Evolutionary conservation across 148 eudicot genomes (phyloP), one percentile per base, ranked within the genome.

Genomic region (Fallopia convolvulus): DNA sequence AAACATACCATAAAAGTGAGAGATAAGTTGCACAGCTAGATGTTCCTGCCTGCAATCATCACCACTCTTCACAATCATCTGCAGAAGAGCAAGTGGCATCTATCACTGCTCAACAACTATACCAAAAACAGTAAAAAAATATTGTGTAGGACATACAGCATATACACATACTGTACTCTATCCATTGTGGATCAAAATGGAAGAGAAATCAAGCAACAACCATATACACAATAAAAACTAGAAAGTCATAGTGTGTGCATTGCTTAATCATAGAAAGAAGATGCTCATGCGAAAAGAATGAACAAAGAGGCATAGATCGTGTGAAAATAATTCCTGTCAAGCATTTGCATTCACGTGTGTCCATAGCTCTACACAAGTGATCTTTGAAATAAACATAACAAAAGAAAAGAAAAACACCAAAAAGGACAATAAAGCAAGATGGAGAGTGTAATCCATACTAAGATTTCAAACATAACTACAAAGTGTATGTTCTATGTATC

Each of bases 31-130:
- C 72, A 95, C 97, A 47, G 99, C 97, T 77, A 95, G 89, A 88
- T 95, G 99, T 80, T 95, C 99, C 89, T 95, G 99, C 81, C 99
- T 84, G 82, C 99, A 95, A 85, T 95, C 99, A 88, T 95, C 99
- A 41, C 99, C 99, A 80, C 99, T 95, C 88, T 95, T 95, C 81
- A 95, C 99, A 77, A 94, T 94, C 48, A 89, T 81, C 98, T 94
- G 75, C 75, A 73, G 33, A 15, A 8, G 8, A 73, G 52, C 21
- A 44, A 36, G 44, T 36, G 46, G 11, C 44, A 33, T 68, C 44
- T 33, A 68, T 68, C 72, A 68, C 17, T 66, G 42, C 0, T 4
- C 72, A 33, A 14, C 20, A 68, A 33, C 17, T 17, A 68, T 33
- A 36, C 15, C 70, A 26, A 32, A 55, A 63, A 63, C 39, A 32